These are phyloP conservation scores for Posidonia oceanica DNA, from an alignment of 116 monocot species.

Conservation along the genomic window DNA sequence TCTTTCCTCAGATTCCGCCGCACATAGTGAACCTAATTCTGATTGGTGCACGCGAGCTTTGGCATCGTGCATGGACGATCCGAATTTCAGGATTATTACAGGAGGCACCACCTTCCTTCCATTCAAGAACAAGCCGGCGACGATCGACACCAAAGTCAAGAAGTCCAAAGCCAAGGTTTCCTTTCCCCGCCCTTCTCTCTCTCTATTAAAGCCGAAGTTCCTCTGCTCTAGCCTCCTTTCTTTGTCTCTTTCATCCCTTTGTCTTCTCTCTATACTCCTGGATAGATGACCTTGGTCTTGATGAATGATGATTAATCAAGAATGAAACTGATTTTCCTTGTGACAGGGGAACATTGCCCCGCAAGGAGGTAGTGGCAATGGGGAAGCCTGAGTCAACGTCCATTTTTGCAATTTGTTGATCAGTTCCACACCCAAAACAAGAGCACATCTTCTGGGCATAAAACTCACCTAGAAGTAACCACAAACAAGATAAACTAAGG, in stretches of 20 bases:
- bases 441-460: too few species aligned
- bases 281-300: constrained; percentile 1
- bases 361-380: constrained; percentile 6
- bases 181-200: constrained; percentile 7
- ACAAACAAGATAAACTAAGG: too few species aligned
- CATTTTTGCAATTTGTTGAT: too few species aligned
- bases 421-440: too few species aligned
- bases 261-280: neutral
- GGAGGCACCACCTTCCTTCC: constrained; percentile 59
- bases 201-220: constrained; percentile 12
- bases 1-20: too few species aligned
- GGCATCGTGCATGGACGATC: too few species aligned
- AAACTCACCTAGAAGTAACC: too few species aligned
- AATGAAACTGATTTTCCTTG: constrained; percentile 12
- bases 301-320: constrained; percentile 1
- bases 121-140: constrained; percentile 37
- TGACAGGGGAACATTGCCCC: constrained; percentile 14
- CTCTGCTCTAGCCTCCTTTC: constrained; percentile 3
- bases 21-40: too few species aligned
- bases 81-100: too few species aligned
- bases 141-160: constrained; percentile 35
- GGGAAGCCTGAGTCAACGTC: constrained; percentile 7
- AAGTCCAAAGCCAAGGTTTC: constrained; percentile 44
- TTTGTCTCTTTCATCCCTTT: constrained; percentile 6
- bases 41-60: too few species aligned